Conservation (phyloP, 805 yeast species). For the Candida patagonica region DNA sequence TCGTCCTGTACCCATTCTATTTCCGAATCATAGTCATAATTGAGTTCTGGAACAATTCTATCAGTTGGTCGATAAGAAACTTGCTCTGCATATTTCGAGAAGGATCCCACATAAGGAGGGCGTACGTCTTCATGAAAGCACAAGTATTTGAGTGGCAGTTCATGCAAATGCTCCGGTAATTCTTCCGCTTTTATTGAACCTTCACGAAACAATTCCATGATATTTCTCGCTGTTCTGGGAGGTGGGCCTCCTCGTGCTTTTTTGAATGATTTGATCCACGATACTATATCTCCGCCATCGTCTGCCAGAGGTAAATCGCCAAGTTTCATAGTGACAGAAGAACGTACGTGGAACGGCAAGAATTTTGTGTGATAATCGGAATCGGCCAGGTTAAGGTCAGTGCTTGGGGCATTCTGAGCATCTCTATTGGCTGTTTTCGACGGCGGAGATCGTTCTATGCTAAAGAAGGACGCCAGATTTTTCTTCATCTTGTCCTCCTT, state of each 20-base stretch:
- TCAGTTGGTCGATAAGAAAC: constrained; percentile 19
- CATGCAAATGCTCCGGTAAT: constrained; percentile 11
- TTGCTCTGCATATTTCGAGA: constrained; percentile 25
- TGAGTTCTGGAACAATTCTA: constrained; percentile 23
- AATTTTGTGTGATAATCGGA: constrained; percentile 23
- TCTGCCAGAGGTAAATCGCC: constrained; percentile 4
- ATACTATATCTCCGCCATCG: constrained; percentile 7
- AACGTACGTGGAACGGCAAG: constrained; percentile 27
- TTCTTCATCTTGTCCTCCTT: constrained; percentile 18
- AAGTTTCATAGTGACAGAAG: constrained; percentile 14
- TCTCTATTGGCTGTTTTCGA: too few relatives aligned
- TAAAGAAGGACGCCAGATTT: constrained; percentile 16
- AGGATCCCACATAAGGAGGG: constrained; percentile 49
- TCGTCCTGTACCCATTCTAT: constrained; percentile 48
- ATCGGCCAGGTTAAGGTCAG: constrained; percentile 1
- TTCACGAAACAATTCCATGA: constrained; percentile 13
- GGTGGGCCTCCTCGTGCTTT: constrained; percentile 1
- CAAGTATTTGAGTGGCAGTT: constrained; percentile 25
- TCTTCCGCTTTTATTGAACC: constrained; percentile 15
- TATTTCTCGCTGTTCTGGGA: constrained; percentile 8
- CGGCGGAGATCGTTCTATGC: constrained; percentile 1
- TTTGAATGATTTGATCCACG: constrained; percentile 10
- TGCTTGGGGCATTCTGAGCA: background rate
- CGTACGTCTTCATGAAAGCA: constrained; percentile 42
- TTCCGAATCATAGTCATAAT: constrained; percentile 45